Percentiles rank a stretch among this genome's conserved stretches.
Evolutionary conservation across 495 filamentous ascomycete species (phyloP).

Genomic region (Lasiosphaeria ovina): DNA sequence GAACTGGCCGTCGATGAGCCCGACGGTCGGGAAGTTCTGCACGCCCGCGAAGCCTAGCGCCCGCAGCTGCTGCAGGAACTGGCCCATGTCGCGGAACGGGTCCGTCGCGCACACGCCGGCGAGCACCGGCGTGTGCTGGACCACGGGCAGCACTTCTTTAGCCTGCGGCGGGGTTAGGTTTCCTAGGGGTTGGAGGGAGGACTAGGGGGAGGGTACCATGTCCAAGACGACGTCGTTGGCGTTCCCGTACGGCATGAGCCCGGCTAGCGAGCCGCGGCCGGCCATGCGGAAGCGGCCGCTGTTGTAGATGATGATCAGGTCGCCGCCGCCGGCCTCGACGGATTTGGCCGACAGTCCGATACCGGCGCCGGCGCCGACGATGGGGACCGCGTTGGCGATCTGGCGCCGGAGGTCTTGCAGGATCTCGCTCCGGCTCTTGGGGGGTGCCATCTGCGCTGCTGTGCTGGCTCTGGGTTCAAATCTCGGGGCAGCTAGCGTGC

Average conservation of each 20-base stretch:
- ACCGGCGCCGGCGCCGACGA: conserved; percentile 69
- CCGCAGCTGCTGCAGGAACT: conserved; percentile 56
- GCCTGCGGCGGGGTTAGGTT: conserved; percentile 34
- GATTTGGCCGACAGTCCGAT: conserved; percentile 71
- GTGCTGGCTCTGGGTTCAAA: too few species aligned
- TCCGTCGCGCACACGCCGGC: conserved; percentile 68
- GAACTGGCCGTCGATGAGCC: conserved; percentile 66
- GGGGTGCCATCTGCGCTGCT: conserved; percentile 28
- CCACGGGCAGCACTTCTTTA: conserved; percentile 58
- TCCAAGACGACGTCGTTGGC: conserved; percentile 67
- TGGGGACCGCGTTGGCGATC: conserved; percentile 51
- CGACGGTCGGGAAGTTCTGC: conserved; percentile 73
- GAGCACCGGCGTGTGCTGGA: conserved; percentile 59
- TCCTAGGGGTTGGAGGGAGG: background rate
- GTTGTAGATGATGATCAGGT: conserved; percentile 73
- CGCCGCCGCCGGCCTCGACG: conserved; percentile 62
- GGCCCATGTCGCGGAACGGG: conserved; percentile 57
- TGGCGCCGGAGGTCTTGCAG: conserved; percentile 52
- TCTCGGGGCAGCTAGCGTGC: too few species aligned
- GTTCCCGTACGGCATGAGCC: conserved; percentile 70
- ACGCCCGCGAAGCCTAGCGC: conserved; percentile 63
- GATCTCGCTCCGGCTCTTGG: conserved; percentile 52
- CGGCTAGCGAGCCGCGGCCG: conserved; percentile 65
- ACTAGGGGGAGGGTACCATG: conserved; percentile 49
- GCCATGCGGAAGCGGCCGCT: conserved; percentile 73